Conservation (phyloP, 306 rosid genomes). For the Fragaria iinumae region DNA sequence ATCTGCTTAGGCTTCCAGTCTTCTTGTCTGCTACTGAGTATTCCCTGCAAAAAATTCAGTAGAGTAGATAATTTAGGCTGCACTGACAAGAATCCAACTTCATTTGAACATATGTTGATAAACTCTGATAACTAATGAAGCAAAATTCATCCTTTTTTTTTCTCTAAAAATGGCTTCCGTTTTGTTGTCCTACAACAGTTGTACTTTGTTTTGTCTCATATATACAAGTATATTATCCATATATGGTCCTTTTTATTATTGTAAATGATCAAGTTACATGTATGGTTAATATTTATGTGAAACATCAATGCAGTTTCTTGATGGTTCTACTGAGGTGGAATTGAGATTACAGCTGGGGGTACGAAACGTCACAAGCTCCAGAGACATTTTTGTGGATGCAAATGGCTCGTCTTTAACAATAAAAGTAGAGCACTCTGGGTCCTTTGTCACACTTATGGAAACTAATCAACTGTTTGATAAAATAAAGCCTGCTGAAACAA, state of each 20-base stretch:
- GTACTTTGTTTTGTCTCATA: not conserved
- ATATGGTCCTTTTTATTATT: too few species aligned
- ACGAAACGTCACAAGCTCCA: conserved; percentile 40
- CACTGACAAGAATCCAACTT: not conserved
- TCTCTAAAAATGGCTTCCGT: not conserved
- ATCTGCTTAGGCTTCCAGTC: not conserved
- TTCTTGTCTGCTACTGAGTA: not conserved
- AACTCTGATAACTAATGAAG: not conserved
- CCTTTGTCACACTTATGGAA: conserved; percentile 61
- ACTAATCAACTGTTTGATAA: conserved; percentile 66
- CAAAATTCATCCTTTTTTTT: not conserved
- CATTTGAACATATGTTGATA: not conserved
- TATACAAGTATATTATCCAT: too few species aligned
- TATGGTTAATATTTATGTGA: conserved; percentile 15
- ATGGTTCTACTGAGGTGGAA: conserved; percentile 80
- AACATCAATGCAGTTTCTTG: conserved; percentile 67
- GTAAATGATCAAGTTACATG: too few species aligned
- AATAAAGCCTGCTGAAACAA: conserved; percentile 88
- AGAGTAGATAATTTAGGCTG: not conserved
- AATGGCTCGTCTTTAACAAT: conserved; percentile 55
- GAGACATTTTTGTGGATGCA: conserved; percentile 63
- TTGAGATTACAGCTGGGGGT: conserved; percentile 55
- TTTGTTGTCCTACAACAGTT: not conserved
- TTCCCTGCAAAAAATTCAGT: not conserved
- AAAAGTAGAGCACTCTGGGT: conserved; percentile 54